Evolutionary conservation across 108 stramenopile genomes (phyloP), one percentile per base, ranked within the genome.

Genomic region (Fragilaria crotonensis): DNA sequence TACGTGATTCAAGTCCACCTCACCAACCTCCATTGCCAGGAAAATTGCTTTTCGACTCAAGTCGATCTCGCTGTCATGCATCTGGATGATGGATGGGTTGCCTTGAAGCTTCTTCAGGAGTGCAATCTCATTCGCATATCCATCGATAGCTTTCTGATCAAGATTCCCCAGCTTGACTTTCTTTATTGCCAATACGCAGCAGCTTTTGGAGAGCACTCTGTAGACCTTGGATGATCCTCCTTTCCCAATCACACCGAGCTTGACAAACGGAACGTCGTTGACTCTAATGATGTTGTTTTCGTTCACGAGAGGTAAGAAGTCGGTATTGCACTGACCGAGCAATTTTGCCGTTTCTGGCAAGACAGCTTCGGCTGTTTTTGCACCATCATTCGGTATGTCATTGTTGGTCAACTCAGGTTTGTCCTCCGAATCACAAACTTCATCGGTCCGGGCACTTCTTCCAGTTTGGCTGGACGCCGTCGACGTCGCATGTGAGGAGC

Each of bases 151-250:
- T 50, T 74, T 78, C 47, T 71, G 61, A 48, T 95, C 91, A 78
- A 85, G 70, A 5, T 90, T 85, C 26, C 72, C 79, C 7, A 99
- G 78, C 62, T 93, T 93, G 48, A 99, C 94, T 41, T 95, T 89
- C 75, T 99, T 99, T 28, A 98, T 78, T 25, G 98, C 98, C n/a
- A 95, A 74, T 9, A 97, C 86, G 19, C 78, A 64, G 45, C 81
- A 84, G 33, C 83, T 83, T 30, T 70, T 73, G 0, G 89, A 82
- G 7, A 96, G 78, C 4, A 92, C 93, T 14, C 93, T 64, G 62
- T 92, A 96, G 1, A 96, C 97, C 63, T 97, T 94, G 70, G 93
- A 93, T n/a, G 90, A 91, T 0, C 96, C 97, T 25, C 97, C 97
- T 53, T 93, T 89, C 5, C 97, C 97, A 51, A 98, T 88, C n/a